A percentile compares a stretch with the other conserved stretches of the same genome.
These are phyloP conservation scores for Curvularia sp. DNA, from an alignment of 2,329 filamentous ascomycete genomes.

Conservation along the genomic window DNA sequence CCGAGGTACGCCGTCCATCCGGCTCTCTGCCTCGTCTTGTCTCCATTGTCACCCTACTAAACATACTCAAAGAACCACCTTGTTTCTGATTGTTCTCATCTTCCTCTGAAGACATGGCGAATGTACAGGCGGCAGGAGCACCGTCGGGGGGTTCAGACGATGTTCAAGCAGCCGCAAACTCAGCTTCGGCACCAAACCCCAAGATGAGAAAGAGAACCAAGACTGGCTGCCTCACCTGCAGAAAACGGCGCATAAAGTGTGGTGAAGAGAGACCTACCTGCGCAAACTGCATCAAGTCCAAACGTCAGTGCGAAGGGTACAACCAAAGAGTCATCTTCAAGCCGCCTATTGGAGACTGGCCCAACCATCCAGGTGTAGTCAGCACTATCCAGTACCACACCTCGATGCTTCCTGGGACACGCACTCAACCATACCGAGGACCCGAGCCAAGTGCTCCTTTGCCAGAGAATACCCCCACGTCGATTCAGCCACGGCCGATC, in stretches of 20 bases:
- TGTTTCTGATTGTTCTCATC: conserved; percentile 6
- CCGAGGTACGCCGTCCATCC: conserved; percentile 14
- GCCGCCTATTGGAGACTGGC: conserved; percentile 67
- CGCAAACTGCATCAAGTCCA: conserved; percentile 85
- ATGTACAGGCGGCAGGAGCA: conserved; percentile 25
- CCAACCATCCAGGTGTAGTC: conserved; percentile 46
- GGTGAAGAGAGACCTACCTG: conserved; percentile 86
- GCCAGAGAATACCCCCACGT: conserved; percentile 30
- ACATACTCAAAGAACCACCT: conserved; percentile 3
- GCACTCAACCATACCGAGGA: conserved; percentile 29
- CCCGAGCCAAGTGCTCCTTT: conserved; percentile 23
- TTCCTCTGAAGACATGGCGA: conserved; percentile 29
- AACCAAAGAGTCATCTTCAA: conserved; percentile 83
- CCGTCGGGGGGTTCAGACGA: conserved; percentile 35
- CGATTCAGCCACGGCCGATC: conserved; percentile 41
- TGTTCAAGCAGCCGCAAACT: conserved; percentile 36
- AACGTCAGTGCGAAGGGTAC: conserved; percentile 83
- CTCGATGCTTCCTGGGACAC: conserved; percentile 47
- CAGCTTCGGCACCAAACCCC: conserved; percentile 31
- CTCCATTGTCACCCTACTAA: conserved; percentile 9
- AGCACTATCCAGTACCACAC: conserved; percentile 49
- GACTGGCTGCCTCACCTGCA: conserved; percentile 91
- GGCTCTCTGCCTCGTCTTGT: not conserved
- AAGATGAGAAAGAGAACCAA: conserved; percentile 71
- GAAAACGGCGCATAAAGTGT: conserved; percentile 95